Conservation (phyloP, 768 basidiomycete genomes). For the Tulasnella sp. region DNA sequence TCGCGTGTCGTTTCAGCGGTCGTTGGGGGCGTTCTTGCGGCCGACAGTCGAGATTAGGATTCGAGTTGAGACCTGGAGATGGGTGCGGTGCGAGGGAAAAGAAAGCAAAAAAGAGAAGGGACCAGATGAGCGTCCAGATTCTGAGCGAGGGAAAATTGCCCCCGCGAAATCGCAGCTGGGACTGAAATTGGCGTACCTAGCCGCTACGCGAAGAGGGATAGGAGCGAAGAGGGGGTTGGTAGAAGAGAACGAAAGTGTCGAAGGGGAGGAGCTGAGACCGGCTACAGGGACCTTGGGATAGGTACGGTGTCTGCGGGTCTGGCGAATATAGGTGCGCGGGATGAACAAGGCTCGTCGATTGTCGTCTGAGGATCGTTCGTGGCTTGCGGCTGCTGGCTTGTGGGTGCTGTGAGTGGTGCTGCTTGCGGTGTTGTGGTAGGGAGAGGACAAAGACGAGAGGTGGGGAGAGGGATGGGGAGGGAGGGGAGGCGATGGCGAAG, state of each 20-base stretch:
- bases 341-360: conserved; percentile 11
- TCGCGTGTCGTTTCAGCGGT: conserved; percentile 17
- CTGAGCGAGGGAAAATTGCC: background rate
- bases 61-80: background rate
- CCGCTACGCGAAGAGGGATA: conserved; percentile 1
- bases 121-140: conserved; percentile 9
- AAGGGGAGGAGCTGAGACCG: conserved; percentile 9
- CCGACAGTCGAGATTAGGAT: conserved; percentile 16
- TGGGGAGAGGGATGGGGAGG: background rate
- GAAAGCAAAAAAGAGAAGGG: no score
- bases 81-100: conserved; percentile 1
- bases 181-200: conserved; percentile 15
- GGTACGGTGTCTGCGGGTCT: background rate
- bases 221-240: conserved; percentile 11
- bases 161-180: conserved; percentile 15
- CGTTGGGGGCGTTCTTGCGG: background rate
- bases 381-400: background rate
- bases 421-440: background rate
- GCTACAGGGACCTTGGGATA: background rate
- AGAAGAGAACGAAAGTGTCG: conserved; percentile 15
- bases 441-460: background rate
- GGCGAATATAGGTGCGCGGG: background rate
- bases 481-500: conserved; percentile 5
- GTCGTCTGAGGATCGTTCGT: conserved; percentile 15
- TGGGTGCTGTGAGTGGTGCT: background rate